phyloP scores from a whole-genome alignment of 177 flowering plant species.

The Vitis hybrid region DNA sequence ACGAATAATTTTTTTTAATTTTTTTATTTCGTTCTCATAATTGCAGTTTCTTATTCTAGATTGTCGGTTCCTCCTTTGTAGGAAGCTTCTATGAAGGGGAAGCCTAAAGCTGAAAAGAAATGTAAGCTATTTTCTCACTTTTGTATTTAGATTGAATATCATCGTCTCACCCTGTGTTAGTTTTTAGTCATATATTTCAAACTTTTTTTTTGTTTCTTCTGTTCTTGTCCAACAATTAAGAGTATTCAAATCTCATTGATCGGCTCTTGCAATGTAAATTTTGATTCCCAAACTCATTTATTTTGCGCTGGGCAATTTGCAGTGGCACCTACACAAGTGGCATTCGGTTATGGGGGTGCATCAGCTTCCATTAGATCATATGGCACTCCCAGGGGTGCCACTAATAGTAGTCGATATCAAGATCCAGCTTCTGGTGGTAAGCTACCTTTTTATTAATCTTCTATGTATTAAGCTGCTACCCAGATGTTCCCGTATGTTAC shows the following conservation, averaged over 20 bases:
- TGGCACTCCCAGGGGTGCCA: slow-evolving; percentile 22
- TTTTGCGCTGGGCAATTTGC: slow-evolving; percentile 11
- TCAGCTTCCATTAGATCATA: slow-evolving; percentile 31
- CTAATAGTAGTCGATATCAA: slow-evolving; percentile 7
- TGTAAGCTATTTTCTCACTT: slow-evolving; percentile 25
- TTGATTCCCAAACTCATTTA: neutral
- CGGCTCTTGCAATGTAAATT: neutral
- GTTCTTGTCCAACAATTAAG: no score
- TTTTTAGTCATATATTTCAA: no score
- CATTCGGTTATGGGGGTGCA: slow-evolving; percentile 47
- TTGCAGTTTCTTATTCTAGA: slow-evolving; percentile 3
- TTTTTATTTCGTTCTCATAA: neutral
- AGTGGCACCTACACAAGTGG: slow-evolving; percentile 39
- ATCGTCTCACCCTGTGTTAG: no score
- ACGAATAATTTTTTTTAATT: neutral
- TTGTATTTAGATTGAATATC: neutral
- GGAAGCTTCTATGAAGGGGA: slow-evolving; percentile 37
- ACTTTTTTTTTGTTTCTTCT: no score
- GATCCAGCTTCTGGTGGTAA: slow-evolving; percentile 23
- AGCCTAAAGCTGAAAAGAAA: slow-evolving; percentile 54
- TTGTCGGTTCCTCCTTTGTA: slow-evolving; percentile 15
- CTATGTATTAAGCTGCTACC: slow-evolving; percentile 5
- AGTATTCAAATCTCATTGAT: neutral
- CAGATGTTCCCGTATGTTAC: slow-evolving; percentile 3
- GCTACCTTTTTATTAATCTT: slow-evolving; percentile 5